These are phyloP conservation scores for Manihot esculenta DNA, from an alignment of 441 rosid genomes.

Conservation along the genomic window DNA sequence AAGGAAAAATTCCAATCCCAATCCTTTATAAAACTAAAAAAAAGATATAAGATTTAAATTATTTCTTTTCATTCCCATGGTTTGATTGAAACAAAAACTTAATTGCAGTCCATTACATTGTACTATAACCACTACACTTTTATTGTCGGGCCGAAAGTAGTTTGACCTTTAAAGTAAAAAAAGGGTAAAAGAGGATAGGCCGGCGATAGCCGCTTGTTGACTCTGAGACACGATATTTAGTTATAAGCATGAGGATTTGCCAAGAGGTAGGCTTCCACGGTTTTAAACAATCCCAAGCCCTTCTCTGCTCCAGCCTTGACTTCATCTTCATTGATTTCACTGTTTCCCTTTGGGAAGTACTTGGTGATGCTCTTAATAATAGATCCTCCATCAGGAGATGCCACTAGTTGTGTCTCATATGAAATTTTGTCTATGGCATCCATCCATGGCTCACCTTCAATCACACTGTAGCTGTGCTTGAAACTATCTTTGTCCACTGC, in stretches of 20 bases:
- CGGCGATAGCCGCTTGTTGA: too few species aligned
- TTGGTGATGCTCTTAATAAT: constrained; percentile 33
- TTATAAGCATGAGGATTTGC: constrained; percentile 12
- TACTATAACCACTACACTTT: too few species aligned
- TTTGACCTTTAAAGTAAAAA: too few species aligned
- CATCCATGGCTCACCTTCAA: constrained; percentile 28
- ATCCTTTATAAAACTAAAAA: too few species aligned
- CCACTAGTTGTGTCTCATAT: constrained; percentile 29
- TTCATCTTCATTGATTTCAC: background rate
- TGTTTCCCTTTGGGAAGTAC: background rate
- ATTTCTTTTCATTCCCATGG: too few species aligned
- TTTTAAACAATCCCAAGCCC: background rate
- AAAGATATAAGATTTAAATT: too few species aligned
- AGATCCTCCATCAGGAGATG: constrained; percentile 38
- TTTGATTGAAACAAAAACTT: too few species aligned
- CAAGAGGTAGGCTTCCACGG: constrained; percentile 5
- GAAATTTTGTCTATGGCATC: constrained; percentile 29
- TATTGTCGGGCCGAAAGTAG: too few species aligned
- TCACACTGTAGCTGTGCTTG: constrained; percentile 26
- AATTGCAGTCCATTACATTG: too few species aligned
- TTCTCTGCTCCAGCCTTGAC: constrained; percentile 1
- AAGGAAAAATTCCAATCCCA: too few species aligned
- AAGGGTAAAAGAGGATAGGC: too few species aligned
- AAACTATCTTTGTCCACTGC: constrained; percentile 30
- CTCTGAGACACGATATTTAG: background rate